Conservation (phyloP, 2,329 filamentous ascomycete species). For the Penicillium crustosum region DNA sequence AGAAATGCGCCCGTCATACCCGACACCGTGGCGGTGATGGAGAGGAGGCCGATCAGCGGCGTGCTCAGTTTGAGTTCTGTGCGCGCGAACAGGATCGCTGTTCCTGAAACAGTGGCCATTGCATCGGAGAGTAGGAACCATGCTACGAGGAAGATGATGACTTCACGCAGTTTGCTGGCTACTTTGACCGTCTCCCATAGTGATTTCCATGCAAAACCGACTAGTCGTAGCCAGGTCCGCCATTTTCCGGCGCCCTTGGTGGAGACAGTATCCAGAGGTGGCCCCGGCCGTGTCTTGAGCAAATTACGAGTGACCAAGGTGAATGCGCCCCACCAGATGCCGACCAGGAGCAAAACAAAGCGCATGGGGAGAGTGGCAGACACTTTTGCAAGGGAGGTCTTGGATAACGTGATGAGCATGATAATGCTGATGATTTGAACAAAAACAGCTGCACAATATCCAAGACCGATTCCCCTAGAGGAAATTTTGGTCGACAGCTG, state of each 20-base stretch:
- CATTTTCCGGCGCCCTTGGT: constrained; percentile 21
- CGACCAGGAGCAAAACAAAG: constrained; percentile 77
- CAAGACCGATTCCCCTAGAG: constrained; percentile 82
- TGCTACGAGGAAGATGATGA: constrained; percentile 76
- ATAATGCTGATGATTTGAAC: constrained; percentile 77
- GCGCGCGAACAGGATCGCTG: constrained; percentile 88
- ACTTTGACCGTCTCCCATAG: constrained; percentile 73
- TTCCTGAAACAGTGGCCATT: constrained; percentile 86
- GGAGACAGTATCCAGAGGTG: constrained; percentile 52
- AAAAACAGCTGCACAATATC: constrained; percentile 79
- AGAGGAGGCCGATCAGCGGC: constrained; percentile 79
- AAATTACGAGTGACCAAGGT: constrained; percentile 79
- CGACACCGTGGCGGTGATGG: constrained; percentile 77
- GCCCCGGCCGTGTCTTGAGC: constrained; percentile 79
- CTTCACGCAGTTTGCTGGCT: constrained; percentile 68
- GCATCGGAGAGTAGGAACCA: constrained; percentile 93
- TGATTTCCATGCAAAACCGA: constrained; percentile 77
- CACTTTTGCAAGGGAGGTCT: constrained; percentile 49
- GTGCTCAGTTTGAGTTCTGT: constrained; percentile 82
- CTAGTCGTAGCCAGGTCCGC: constrained; percentile 64
- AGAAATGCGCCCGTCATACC: constrained; percentile 82
- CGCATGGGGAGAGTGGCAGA: constrained; percentile 77
- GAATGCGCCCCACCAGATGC: constrained; percentile 84
- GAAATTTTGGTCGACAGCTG: constrained; percentile 83
- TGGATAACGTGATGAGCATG: constrained; percentile 59